Evolutionary conservation across 768 basidiomycete species (phyloP), one percentile per base, ranked within the genome.

Genomic region (Boletus insuetus): DNA sequence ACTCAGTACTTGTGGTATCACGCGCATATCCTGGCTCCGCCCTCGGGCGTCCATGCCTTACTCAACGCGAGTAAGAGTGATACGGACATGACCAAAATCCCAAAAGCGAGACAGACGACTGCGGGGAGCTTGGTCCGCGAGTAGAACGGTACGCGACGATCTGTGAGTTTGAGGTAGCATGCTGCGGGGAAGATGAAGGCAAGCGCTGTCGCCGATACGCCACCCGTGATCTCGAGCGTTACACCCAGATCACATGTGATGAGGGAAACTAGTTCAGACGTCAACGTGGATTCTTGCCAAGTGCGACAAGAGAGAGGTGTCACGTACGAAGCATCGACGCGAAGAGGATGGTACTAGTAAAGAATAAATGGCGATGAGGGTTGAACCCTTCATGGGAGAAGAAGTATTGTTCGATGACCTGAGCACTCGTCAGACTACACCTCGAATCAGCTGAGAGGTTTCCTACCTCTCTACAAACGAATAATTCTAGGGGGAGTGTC

Each of bases 191-290:
- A 94, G 59, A 98, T 94, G 74, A 87, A 98, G 4, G 96, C 96
- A 11, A 98, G 81, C 0, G 93, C 85, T 0, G 94, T 93, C 6
- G 91, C 91, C 14, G 91, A 91, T 12, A 91, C 81, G n/a, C 96
- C 96, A n/a, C 97, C 97, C 0, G 94, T 95, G 42, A 99, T 89
- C 75, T 99, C 97, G 38, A 99, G 86, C 75, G 96, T 97, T 43
- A 98, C 88, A n/a, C 97, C 97, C 14, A 99, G 81, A 70, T 99
- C 96, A 68, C 94, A 97, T 2, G 96, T 98, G 54, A 94, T 79
- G 51, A 98, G 79, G 6, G 96, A 84, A 55, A 97, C 94, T 95
- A 66, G 14, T 46, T 37, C 51, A n/a, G 43, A 26, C 14, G 49
- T 49, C 47, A 49, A 46, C 19, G n/a, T 20, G 20, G 35, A 35